Base-by-base conservation (phyloP, 139 green algal species). In the Closterium sp. region DNA sequence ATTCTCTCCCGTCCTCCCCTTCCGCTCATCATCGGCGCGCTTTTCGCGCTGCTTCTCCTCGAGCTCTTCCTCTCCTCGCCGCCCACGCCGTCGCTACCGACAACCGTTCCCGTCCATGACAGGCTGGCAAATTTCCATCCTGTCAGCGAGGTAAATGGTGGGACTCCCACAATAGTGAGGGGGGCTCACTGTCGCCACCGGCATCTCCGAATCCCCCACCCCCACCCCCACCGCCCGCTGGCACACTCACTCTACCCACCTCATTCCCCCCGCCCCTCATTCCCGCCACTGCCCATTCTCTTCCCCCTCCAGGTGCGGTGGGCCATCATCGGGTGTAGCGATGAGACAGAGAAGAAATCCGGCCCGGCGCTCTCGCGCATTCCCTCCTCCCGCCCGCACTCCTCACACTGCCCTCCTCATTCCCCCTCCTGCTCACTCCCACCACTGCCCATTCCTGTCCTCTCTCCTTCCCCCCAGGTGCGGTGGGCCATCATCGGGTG, bases 401-500 rank as follows among this genome's bases (percentile, higher is more conserved):
- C 17, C 17, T 22, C 62, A 2, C n/a, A n/a, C n/a, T n/a, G n/a
- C n/a, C n/a, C n/a, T n/a, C n/a, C n/a, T n/a, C n/a, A n/a, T n/a
- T n/a, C n/a, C n/a, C n/a, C n/a, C n/a, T n/a, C n/a, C n/a, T n/a
- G n/a, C n/a, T n/a, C n/a, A n/a, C n/a, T n/a, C n/a, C n/a, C n/a
- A n/a, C n/a, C n/a, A n/a, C n/a, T n/a, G n/a, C n/a, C n/a, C n/a
- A n/a, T n/a, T n/a, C n/a, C n/a, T n/a, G n/a, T n/a, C n/a, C n/a
- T n/a, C 50, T 7, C 62, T 79, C 62, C n/a, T 5, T 9, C 38
- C 38, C 38, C 13, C 7, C 89, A 93, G 91, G 91, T 93, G 91
- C 31, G 88, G 73, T 93, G 91, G 91, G 91, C 89, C 70, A 84
- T 93, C 31, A 93, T 93, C 17, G 91, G 91, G 24, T 93, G 91